Base-by-base conservation (phyloP, 495 filamentous ascomycete genomes). In the Aspergillus steynii region DNA sequence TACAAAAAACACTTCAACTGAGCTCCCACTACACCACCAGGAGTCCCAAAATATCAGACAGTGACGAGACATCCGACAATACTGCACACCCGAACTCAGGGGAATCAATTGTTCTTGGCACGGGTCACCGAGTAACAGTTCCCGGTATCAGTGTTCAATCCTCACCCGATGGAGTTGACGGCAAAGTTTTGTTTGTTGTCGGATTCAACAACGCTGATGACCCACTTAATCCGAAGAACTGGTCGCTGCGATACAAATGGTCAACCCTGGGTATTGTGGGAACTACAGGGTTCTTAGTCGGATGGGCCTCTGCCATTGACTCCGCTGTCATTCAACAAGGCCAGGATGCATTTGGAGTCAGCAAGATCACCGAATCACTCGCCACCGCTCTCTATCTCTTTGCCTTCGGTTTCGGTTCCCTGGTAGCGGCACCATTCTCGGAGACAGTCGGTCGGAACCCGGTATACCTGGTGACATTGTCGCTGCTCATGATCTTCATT, bases 371-470 rank as follows among this genome's bases (percentile, higher is more conserved):
- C 4, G 56, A 58, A 37, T 58, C 56, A 10, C 47, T 58, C 46
- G 56, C 56, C 8, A 58, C 56, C 37, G 56, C 56, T 1, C 53
- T 88, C 4, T 89, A 83, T 65, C 73, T 90, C 0, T 69, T 84
- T 45, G 87, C 83, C 4, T 87, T 88, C 64, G 85, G 83, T 0
- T 68, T 77, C 29, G 87, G 76, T 0, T 72, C 70, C 26, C 62
- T 82, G 5, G 65, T 83, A n/a, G 72, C 77, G 34, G 79, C 77
- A 14, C 81, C 81, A 0, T 62, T 83, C 50, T 78, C 72, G 29
- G 87, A 89, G 62, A 88, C 85, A 0, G 71, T 88, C 27, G 80
- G 79, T 9, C 72, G 79, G 4, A 83, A 83, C 64, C 80, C 83
- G 4, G 77, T 86, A 12, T 88, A 89, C 60, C 78, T 83, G 6